Conservation (phyloP, 805 yeast species). For the Pichia eremophila region DNA sequence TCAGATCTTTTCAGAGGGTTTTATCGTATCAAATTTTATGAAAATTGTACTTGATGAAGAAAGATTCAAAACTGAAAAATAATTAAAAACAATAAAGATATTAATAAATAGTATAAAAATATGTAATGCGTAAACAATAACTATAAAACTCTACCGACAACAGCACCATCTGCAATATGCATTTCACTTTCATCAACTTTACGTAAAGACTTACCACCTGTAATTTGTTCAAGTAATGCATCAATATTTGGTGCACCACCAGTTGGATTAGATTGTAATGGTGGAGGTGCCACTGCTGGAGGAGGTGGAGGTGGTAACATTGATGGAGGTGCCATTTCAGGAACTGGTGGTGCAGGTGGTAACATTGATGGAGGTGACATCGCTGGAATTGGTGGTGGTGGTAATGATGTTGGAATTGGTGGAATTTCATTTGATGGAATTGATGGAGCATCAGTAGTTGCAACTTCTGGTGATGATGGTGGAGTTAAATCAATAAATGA, state of each 20-base stretch:
- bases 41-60: too few relatives aligned
- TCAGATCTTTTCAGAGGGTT: too few relatives aligned
- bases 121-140: background rate
- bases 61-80: too few relatives aligned
- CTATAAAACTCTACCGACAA: constrained; percentile 41
- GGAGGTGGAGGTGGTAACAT: constrained; percentile 26
- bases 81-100: too few relatives aligned
- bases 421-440: constrained; percentile 14
- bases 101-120: background rate
- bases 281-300: constrained; percentile 21
- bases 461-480: constrained; percentile 15
- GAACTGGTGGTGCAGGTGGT: constrained; percentile 28
- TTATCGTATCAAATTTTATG: too few relatives aligned
- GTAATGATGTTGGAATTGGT: constrained; percentile 22
- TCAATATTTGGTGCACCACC: constrained; percentile 25
- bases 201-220: constrained; percentile 40
- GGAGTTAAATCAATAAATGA: constrained; percentile 19
- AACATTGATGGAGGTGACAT: constrained; percentile 21
- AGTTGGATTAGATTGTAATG: constrained; percentile 21
- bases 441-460: constrained; percentile 3
- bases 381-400: constrained; percentile 25
- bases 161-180: constrained; percentile 35
- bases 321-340: constrained; percentile 18
- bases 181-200: constrained; percentile 42
- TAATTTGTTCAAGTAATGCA: constrained; percentile 47